Base-by-base conservation (phyloP, 495 filamentous ascomycete species). In the Lindgomyces ingoldianus region DNA sequence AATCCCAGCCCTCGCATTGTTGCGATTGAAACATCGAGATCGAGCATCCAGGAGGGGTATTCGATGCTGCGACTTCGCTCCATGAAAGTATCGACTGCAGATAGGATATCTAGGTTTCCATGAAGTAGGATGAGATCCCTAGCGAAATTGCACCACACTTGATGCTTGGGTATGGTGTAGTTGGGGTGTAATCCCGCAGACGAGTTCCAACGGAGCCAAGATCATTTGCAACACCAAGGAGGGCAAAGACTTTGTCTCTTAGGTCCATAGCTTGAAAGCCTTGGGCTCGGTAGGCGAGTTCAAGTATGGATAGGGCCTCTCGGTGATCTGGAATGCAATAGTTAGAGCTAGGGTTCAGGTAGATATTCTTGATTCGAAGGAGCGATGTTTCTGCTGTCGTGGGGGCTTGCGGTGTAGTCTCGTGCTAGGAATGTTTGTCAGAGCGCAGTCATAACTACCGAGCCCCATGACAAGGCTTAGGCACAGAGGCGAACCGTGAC, bases 161-260 rank as follows among this genome's bases (percentile, higher is more conserved):
- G 18, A 24, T n/a, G 3, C 25, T 57, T 57, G 9, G 53, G 24
- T 18, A 18, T 57, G 3, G 30, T 57, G 33, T 45, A 57, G 33
- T 57, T 33, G 39, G 33, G 53, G 2, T 18, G 33, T 2, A 57
- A 33, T 27, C 19, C 33, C n/a, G 29, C 9, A n/a, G 33, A 39
- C 33, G 33, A 39, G 14, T 39, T 14, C 14, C 33, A 6, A 3
- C 1, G 24, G 10, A 45, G 27, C 16, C 4, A 11, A 57, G 24
- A 25, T 57, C 53, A 24, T 59, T 59, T 59, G 56, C 56, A 3
- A 59, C 11, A 36, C 56, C 56, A n/a, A 48, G 56, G 12, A 47
- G 24, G 1, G 39, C 45, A 26, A 59, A 59, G 26, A 59, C 42
- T 33, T 59, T 59, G 26, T 59, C 45, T 18, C 56, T 11, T 24